Percentiles rank a stretch among this genome's conserved stretches.
Conservation (phyloP, 1,284 basidiomycete species). For the Cutaneotrichosporon cutaneum region DNA sequence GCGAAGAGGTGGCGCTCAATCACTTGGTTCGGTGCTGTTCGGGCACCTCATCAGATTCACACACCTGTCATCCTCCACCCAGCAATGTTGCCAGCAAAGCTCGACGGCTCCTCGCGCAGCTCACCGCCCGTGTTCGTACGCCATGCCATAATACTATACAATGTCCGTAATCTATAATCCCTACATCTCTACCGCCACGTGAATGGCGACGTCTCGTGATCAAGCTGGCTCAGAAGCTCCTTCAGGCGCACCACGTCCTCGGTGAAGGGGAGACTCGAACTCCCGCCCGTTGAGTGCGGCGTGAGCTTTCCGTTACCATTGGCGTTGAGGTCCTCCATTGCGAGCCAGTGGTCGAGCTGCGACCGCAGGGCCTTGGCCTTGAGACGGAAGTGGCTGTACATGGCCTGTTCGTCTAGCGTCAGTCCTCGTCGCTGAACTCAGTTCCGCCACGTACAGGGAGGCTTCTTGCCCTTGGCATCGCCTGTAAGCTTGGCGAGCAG, state of each 20-base stretch:
- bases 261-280: constrained; percentile 25
- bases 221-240: constrained; percentile 37
- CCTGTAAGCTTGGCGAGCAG: constrained; percentile 31
- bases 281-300: constrained; percentile 26
- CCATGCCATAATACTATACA: constrained; percentile 7
- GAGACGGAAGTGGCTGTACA: constrained; percentile 43
- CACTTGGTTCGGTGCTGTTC: too few species aligned
- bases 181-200: background rate
- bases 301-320: constrained; percentile 16
- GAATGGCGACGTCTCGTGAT: constrained; percentile 37
- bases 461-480: constrained; percentile 22
- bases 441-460: constrained; percentile 13
- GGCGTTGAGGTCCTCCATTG: constrained; percentile 40
- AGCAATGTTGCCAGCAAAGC: too few species aligned
- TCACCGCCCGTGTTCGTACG: too few species aligned
- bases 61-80: too few species aligned
- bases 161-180: constrained; percentile 9
- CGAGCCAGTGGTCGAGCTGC: constrained; percentile 47
- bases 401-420: constrained; percentile 37
- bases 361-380: constrained; percentile 44
- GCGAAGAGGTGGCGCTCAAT: too few species aligned
- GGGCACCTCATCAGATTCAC: too few species aligned
- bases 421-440: constrained; percentile 26
- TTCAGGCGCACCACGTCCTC: constrained; percentile 45
- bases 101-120: too few species aligned